Evolutionary conservation across 164 flowering plant species (phyloP).

Genomic region (Paratinospora sagittata): DNA sequence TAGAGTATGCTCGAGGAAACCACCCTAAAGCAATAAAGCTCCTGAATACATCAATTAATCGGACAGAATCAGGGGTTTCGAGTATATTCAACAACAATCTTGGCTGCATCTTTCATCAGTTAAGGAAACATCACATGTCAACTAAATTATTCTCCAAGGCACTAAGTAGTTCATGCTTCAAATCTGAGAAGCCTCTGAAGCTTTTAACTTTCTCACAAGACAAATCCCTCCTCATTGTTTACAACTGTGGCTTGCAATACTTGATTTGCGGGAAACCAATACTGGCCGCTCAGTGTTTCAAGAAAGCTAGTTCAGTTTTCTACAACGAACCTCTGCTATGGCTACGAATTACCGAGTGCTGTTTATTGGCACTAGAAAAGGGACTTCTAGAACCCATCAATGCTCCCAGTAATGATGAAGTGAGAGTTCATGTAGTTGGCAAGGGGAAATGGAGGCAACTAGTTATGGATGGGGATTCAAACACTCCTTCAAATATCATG

Average conservation of each 20-base stretch:
- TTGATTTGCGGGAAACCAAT: slow-evolving; percentile 80
- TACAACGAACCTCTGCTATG: slow-evolving; percentile 70
- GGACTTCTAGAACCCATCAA: slow-evolving; percentile 40
- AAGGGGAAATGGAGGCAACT: slow-evolving; percentile 86
- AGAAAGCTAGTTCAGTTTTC: slow-evolving; percentile 59
- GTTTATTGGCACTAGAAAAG: slow-evolving; percentile 69
- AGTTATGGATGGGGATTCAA: slow-evolving; percentile 38
- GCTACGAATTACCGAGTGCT: slow-evolving; percentile 92
- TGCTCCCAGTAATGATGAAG: slow-evolving; percentile 26
- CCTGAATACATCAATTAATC: slow-evolving; percentile 58
- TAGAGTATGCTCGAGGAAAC: slow-evolving; percentile 89
- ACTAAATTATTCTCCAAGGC: slow-evolving; percentile 69
- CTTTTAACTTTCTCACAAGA: slow-evolving; percentile 68
- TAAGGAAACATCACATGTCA: slow-evolving; percentile 62
- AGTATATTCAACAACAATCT: slow-evolving; percentile 74
- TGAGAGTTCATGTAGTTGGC: slow-evolving; percentile 58
- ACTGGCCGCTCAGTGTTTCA: slow-evolving; percentile 80
- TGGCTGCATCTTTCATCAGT: slow-evolving; percentile 75
- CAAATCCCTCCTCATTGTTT: slow-evolving; percentile 56
- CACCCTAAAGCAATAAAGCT: slow-evolving; percentile 84
- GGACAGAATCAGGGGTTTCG: slow-evolving; percentile 50
- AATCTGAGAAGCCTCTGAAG: slow-evolving; percentile 62
- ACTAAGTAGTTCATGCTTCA: slow-evolving; percentile 46
- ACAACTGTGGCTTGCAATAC: slow-evolving; percentile 79
- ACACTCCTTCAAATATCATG: slow-evolving; percentile 25